Percentiles rank a stretch among this genome's conserved stretches.
Evolutionary conservation across 1,139 yeast species (phyloP).

Genomic region (Saccharomyces hybrid): DNA sequence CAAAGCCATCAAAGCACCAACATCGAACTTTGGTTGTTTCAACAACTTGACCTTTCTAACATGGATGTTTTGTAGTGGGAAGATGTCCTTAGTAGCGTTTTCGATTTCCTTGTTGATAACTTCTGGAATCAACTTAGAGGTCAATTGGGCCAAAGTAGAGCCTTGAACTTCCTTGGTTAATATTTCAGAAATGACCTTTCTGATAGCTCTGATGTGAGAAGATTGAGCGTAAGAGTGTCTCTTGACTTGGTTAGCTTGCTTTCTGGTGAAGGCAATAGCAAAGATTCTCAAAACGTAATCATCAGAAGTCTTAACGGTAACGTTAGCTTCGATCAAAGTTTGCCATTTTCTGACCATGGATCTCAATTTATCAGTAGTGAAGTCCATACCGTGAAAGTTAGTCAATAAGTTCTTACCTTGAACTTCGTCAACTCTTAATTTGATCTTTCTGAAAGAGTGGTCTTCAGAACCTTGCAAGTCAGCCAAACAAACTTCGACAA

Average conservation of each 20-base stretch:
- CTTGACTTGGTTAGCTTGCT: conserved; percentile 83
- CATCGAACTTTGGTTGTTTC: conserved; percentile 87
- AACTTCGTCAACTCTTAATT: conserved; percentile 86
- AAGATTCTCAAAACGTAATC: conserved; percentile 84
- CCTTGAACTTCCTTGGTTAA: conserved; percentile 79
- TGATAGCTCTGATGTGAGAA: conserved; percentile 74
- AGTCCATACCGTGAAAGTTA: conserved; percentile 92
- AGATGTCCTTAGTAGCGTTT: conserved; percentile 75
- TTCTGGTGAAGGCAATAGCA: conserved; percentile 89
- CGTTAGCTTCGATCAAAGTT: conserved; percentile 84
- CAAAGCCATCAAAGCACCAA: conserved; percentile 79
- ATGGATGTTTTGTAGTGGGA: conserved; percentile 87
- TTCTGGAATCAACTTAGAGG: conserved; percentile 84
- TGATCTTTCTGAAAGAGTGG: conserved; percentile 84
- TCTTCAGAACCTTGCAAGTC: conserved; percentile 91
- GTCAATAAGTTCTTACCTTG: conserved; percentile 89
- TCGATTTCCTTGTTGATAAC: conserved; percentile 87
- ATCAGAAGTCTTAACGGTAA: conserved; percentile 85
- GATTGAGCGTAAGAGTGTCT: conserved; percentile 88
- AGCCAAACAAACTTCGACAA: conserved; percentile 78
- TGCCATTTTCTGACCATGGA: conserved; percentile 93
- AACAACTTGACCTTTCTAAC: conserved; percentile 87
- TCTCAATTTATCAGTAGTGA: conserved; percentile 85
- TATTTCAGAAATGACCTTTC: conserved; percentile 73
- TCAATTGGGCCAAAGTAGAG: conserved; percentile 80